Conservation (phyloP, 495 filamentous ascomycete genomes). For the Penicillium manginii region DNA sequence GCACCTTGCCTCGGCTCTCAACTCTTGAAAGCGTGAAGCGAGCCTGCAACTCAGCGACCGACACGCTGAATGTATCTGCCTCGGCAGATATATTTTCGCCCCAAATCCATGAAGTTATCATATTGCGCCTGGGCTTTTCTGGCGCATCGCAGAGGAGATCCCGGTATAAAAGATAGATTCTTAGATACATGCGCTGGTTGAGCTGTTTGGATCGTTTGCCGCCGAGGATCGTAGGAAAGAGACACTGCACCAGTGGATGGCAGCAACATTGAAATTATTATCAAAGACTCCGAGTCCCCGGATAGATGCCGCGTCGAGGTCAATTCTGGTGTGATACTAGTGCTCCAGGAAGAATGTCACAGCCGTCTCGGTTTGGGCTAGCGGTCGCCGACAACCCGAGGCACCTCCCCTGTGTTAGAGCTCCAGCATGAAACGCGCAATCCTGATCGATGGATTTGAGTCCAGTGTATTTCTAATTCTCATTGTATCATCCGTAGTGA, state of each 20-base stretch:
- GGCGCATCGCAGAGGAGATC: conserved; percentile 10
- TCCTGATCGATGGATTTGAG: conserved; percentile 20
- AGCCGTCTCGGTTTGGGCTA: too few relatives aligned
- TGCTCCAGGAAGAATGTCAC: too few relatives aligned
- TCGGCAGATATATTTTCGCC: too few relatives aligned
- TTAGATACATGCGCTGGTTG: neutral
- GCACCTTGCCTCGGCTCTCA: conserved; percentile 14
- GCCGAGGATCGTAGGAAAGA: conserved; percentile 15
- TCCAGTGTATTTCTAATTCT: conserved; percentile 11
- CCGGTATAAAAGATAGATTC: conserved; percentile 13
- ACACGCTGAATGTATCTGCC: neutral
- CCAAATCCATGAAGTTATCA: conserved; percentile 10
- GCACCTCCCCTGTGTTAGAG: neutral
- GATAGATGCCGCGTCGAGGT: too few relatives aligned
- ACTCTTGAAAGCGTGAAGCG: neutral
- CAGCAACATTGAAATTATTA: too few relatives aligned
- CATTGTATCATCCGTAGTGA: too few relatives aligned
- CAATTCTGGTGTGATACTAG: too few relatives aligned
- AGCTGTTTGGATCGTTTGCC: neutral
- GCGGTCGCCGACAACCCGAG: neutral
- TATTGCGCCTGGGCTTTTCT: conserved; percentile 3
- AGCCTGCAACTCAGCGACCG: conserved; percentile 16
- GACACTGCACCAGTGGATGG: conserved; percentile 14
- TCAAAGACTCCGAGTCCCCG: too few relatives aligned
- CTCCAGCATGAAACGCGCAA: conserved; percentile 9